phyloP scores from a whole-genome alignment of 2,329 filamentous ascomycete genomes.

The Ophiostoma sp. region DNA sequence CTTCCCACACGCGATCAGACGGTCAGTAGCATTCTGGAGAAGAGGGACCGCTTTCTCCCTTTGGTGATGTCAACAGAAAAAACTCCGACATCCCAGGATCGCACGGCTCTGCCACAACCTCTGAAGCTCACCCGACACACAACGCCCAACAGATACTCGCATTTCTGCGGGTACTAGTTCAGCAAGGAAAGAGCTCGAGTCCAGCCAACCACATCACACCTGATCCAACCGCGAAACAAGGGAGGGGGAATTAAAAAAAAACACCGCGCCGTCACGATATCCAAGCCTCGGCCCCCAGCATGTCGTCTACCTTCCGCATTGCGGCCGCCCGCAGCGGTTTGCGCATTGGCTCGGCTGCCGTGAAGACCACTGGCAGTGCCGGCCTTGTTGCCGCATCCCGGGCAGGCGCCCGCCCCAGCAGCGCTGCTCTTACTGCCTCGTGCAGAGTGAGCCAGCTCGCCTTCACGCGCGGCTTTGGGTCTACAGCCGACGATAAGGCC shows the following conservation, averaged over 20 bases:
- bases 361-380: not conserved
- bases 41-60: constrained; percentile 8
- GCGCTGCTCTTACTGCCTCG: not conserved
- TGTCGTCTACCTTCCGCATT: constrained; percentile 25
- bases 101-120: not conserved
- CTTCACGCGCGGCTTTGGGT: constrained; percentile 20
- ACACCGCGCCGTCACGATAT: not conserved
- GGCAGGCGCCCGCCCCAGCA: not conserved
- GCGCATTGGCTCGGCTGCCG: constrained; percentile 11
- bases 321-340: constrained; percentile 18
- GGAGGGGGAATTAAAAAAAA: not conserved
- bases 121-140: not conserved
- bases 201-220: constrained; percentile 10
- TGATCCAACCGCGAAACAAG: not conserved
- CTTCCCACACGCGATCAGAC: constrained; percentile 14
- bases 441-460: not conserved
- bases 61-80: constrained; percentile 6
- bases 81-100: not conserved
- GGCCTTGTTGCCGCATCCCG: constrained; percentile 1
- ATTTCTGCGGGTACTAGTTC: not conserved
- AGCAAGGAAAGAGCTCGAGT: not conserved
- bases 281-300: constrained; percentile 2
- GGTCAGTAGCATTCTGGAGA: not conserved
- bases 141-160: not conserved
- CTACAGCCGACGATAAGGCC: constrained; percentile 13